Evolutionary conservation across 2,329 filamentous ascomycete species (phyloP).

Genomic region (Diaporthe sp.): DNA sequence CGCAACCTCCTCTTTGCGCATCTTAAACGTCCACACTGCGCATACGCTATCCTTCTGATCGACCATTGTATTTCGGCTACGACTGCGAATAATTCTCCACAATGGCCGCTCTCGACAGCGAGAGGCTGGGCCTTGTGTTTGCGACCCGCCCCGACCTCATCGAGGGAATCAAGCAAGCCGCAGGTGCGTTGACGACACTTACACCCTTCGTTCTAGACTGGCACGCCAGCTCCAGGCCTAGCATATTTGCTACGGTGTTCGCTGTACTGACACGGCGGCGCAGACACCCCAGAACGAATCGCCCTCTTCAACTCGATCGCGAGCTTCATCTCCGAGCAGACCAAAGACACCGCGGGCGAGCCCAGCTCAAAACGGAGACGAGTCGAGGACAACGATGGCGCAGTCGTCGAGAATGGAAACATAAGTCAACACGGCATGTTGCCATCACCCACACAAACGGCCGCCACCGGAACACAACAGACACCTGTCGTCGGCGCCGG

Average conservation of each 20-base stretch:
- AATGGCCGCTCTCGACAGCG: slow-evolving; percentile 58
- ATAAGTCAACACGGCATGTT: slow-evolving; percentile 32
- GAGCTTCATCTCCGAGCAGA: slow-evolving; percentile 39
- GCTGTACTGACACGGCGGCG: neutral
- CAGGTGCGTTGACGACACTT: slow-evolving; percentile 54
- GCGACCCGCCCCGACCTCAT: slow-evolving; percentile 69
- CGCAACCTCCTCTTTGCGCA: neutral
- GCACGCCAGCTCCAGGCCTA: too few species aligned
- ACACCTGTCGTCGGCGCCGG: slow-evolving; percentile 35
- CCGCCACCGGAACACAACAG: slow-evolving; percentile 24
- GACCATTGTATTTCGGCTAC: too few species aligned
- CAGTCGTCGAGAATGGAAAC: slow-evolving; percentile 23
- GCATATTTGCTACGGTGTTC: rapidly evolving
- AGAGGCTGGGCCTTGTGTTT: slow-evolving; percentile 67
- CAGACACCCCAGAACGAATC: slow-evolving; percentile 65
- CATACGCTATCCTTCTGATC: neutral
- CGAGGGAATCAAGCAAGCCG: slow-evolving; percentile 64
- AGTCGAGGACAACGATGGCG: slow-evolving; percentile 31
- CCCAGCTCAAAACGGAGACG: slow-evolving; percentile 39
- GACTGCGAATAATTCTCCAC: neutral
- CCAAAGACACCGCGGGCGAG: slow-evolving; percentile 26
- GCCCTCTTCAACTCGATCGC: slow-evolving; percentile 65
- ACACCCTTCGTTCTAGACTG: neutral
- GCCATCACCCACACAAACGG: slow-evolving; percentile 13
- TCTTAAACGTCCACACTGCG: neutral